Conservation (phyloP, 768 basidiomycete genomes). For the Pleurotus citrinopileatus region DNA sequence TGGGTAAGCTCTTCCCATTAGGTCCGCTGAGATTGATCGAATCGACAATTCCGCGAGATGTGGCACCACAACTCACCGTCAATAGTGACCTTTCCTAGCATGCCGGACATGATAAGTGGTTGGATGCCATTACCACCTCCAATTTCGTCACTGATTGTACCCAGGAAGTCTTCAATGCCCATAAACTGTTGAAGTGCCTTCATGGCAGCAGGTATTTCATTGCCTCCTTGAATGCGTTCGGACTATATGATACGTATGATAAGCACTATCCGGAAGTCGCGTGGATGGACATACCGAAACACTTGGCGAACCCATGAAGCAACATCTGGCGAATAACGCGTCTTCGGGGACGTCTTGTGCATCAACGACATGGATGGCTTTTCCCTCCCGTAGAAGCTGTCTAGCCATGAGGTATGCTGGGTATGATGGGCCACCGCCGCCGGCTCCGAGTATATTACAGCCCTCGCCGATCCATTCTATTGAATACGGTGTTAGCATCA, state of each 20-base stretch:
- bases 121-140: slow-evolving; percentile 45
- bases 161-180: slow-evolving; percentile 23
- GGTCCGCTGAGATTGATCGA: slow-evolving; percentile 6
- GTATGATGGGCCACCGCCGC: slow-evolving; percentile 61
- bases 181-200: slow-evolving; percentile 25
- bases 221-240: slow-evolving; percentile 26
- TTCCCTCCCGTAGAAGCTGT: slow-evolving; percentile 51
- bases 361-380: slow-evolving; percentile 43
- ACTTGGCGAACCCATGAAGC: slow-evolving; percentile 37
- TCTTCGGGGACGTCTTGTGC: slow-evolving; percentile 38
- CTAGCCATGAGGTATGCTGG: slow-evolving; percentile 47
- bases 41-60: slow-evolving; percentile 26
- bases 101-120: slow-evolving; percentile 22
- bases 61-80: neutral
- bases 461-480: slow-evolving; percentile 61
- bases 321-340: slow-evolving; percentile 30
- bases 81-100: slow-evolving; percentile 24
- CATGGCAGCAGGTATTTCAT: slow-evolving; percentile 16
- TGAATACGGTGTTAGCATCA: neutral
- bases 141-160: slow-evolving; percentile 30
- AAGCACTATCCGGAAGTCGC: too few species aligned
- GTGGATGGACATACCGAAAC: slow-evolving; percentile 24
- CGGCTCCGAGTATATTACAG: slow-evolving; percentile 57
- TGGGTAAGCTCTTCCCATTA: slow-evolving; percentile 8
- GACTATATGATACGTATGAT: slow-evolving; percentile 14